These are phyloP conservation scores for Hygrophorus pudorinus DNA, from an alignment of 768 basidiomycete genomes.

Conservation along the genomic window DNA sequence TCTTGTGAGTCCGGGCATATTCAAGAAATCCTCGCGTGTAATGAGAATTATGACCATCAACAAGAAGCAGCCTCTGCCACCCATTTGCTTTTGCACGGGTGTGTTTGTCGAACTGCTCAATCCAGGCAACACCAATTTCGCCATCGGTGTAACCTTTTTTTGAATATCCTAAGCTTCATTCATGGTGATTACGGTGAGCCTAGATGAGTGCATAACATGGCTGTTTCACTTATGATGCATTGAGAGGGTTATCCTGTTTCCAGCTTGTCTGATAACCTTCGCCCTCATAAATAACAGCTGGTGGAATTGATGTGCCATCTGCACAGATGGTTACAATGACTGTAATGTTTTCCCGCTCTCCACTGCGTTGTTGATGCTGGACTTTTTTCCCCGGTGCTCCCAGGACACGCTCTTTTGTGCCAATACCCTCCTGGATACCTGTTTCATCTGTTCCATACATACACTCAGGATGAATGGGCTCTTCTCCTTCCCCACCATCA, in stretches of 20 bases:
- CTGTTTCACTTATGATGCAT: conserved; percentile 32
- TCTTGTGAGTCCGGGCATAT: conserved; percentile 19
- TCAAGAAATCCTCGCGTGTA: conserved; percentile 20
- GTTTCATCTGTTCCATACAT: conserved; percentile 26
- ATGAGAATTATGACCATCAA: conserved; percentile 17
- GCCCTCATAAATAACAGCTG: conserved; percentile 32
- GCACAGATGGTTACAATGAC: too few species aligned
- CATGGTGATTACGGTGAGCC: too few species aligned
- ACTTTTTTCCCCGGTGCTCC: conserved; percentile 13
- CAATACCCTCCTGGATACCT: conserved; percentile 18
- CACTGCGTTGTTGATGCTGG: conserved; percentile 21
- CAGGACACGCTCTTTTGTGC: conserved; percentile 19
- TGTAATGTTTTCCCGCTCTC: conserved; percentile 23
- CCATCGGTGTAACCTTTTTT: conserved; percentile 27
- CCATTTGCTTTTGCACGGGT: conserved; percentile 15
- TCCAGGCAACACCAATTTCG: conserved; percentile 26
- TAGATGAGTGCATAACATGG: too few species aligned
- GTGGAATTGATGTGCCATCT: conserved; percentile 26
- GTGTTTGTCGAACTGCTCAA: conserved; percentile 23
- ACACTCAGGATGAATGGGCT: conserved; percentile 15
- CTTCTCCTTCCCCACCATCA: conserved; percentile 9
- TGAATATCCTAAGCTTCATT: too few species aligned
- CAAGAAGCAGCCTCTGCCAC: background rate
- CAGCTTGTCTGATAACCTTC: conserved; percentile 25
- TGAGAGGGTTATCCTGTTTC: too few species aligned